A percentile compares a stretch with the other conserved stretches of the same genome.
phyloP scores from a whole-genome alignment of 2,329 filamentous ascomycete genomes.

The Alternaria consortialis region DNA sequence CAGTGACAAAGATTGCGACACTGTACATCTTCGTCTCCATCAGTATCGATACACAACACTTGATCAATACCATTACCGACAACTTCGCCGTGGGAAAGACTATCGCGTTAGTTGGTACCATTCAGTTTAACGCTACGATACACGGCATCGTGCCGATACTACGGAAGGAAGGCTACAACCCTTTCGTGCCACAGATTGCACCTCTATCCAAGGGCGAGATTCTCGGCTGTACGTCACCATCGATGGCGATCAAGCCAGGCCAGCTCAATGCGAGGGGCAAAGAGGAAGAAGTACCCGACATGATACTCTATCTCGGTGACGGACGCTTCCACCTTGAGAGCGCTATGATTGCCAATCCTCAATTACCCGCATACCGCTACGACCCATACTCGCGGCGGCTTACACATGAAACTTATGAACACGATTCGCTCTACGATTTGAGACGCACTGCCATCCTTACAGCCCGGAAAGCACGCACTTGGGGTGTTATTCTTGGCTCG shows the following conservation, averaged over 20 bases:
- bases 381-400: slow-evolving; percentile 94
- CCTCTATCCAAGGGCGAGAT: slow-evolving; percentile 96
- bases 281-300: slow-evolving; percentile 62
- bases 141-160: slow-evolving; percentile 82
- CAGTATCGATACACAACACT: slow-evolving; percentile 88
- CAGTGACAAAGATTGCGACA: slow-evolving; percentile 95
- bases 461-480: slow-evolving; percentile 81
- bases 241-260: slow-evolving; percentile 46
- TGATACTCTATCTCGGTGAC: slow-evolving; percentile 89
- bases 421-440: slow-evolving; percentile 86
- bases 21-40: slow-evolving; percentile 99
- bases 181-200: slow-evolving; percentile 90
- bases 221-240: slow-evolving; percentile 92
- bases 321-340: slow-evolving; percentile 96
- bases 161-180: slow-evolving; percentile 82
- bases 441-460: slow-evolving; percentile 78
- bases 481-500: slow-evolving; percentile 93
- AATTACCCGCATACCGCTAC: slow-evolving; percentile 90
- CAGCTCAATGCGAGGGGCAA: slow-evolving; percentile 58
- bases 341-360: slow-evolving; percentile 98
- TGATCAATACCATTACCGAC: slow-evolving; percentile 84
- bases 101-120: slow-evolving; percentile 93
- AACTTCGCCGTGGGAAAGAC: slow-evolving; percentile 88
- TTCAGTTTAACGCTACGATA: slow-evolving; percentile 97
- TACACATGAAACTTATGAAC: slow-evolving; percentile 89